Evolutionary conservation across 2,329 filamentous ascomycete species (phyloP).

Genomic region (Diplodia scrobiculata): DNA sequence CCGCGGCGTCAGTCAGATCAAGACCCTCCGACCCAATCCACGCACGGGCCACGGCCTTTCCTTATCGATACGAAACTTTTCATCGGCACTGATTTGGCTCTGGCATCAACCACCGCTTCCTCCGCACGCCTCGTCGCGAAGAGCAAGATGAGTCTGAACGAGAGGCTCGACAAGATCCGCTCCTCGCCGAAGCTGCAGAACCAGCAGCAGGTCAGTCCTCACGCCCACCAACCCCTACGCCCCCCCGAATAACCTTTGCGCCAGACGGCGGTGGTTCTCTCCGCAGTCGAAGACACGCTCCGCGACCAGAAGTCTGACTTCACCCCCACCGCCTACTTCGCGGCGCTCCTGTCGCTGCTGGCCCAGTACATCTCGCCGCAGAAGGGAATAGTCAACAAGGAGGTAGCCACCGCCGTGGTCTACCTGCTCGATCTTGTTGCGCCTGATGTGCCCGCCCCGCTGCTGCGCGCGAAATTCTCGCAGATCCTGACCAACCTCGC

Average conservation of each 20-base stretch:
- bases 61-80: constrained; percentile 25
- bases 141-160: constrained; percentile 65
- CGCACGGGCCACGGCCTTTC: not conserved
- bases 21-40: not conserved
- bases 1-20: not conserved
- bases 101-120: not conserved
- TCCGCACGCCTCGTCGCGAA: constrained; percentile 24
- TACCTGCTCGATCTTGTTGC: constrained; percentile 95
- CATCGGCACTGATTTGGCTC: not conserved
- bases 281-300: constrained; percentile 89
- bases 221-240: not conserved
- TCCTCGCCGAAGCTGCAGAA: constrained; percentile 88
- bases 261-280: constrained; percentile 81
- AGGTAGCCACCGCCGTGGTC: constrained; percentile 80
- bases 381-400: constrained; percentile 72
- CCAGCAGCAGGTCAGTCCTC: constrained; percentile 75
- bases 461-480: constrained; percentile 92
- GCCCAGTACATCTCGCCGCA: constrained; percentile 68
- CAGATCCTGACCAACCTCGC: constrained; percentile 87
- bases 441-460: constrained; percentile 76
- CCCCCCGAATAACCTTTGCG: constrained; percentile 28
- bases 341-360: constrained; percentile 86
- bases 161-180: constrained; percentile 96
- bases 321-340: constrained; percentile 90
- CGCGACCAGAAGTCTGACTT: constrained; percentile 81